A percentile compares a stretch with the other conserved stretches of the same genome.
Conservation (phyloP, 139 green algal species). For the Closterium sp. region DNA sequence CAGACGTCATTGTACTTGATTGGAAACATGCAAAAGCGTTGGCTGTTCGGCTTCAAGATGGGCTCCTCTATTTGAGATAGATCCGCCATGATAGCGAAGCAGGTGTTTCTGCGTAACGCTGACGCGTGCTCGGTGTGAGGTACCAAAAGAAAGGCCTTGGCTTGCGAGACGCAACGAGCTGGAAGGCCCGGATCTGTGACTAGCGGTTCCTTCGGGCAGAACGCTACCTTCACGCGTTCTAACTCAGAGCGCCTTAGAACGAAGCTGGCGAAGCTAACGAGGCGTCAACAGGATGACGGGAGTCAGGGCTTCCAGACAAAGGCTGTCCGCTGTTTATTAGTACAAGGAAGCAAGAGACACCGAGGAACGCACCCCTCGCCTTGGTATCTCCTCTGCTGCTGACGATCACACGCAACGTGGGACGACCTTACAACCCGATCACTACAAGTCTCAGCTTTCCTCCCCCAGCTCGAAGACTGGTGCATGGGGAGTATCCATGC, state of each 20-base stretch:
- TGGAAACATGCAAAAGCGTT: constrained; percentile 50
- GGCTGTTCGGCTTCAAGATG: constrained; percentile 26
- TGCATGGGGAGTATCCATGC: no score
- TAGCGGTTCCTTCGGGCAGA: no score
- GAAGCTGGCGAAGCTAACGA: not conserved
- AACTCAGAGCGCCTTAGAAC: not conserved
- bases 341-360: not conserved
- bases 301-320: no score
- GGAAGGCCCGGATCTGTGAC: not conserved
- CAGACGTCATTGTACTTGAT: constrained; percentile 67
- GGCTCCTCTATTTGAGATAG: constrained; percentile 11
- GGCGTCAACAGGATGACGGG: not conserved
- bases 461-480: no score
- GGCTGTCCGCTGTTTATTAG: no score
- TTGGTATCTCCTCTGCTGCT: not conserved
- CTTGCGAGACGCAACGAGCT: not conserved
- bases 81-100: not conserved
- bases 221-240: not conserved
- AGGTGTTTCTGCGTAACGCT: not conserved
- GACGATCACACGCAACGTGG: no score
- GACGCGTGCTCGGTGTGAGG: not conserved
- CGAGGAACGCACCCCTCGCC: not conserved
- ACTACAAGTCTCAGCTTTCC: no score
- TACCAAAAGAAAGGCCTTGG: not conserved
- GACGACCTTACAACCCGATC: no score